A percentile compares a stretch with the other conserved stretches of the same genome.
Conservation (phyloP, 768 basidiomycete genomes). For the Pulveroboletus sp. region DNA sequence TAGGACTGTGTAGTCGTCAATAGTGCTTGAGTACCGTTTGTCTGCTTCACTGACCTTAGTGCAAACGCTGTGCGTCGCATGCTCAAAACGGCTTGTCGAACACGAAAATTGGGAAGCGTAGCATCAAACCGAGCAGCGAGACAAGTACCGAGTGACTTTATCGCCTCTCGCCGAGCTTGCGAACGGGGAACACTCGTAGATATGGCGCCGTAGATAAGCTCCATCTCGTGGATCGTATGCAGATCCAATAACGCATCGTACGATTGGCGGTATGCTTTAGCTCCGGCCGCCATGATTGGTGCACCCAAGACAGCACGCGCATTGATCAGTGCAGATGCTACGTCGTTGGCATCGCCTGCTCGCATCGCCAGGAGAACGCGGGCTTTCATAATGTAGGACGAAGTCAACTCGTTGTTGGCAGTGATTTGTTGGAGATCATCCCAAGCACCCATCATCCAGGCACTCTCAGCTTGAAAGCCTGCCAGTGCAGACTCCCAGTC, state of each 20-base stretch:
- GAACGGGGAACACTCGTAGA: conserved; percentile 36
- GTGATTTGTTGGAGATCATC: conserved; percentile 66
- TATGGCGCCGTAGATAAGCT: conserved; percentile 52
- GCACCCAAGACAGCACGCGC: conserved; percentile 73
- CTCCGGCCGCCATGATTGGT: conserved; percentile 77
- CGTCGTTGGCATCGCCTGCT: conserved; percentile 40
- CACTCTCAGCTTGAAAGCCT: conserved; percentile 87
- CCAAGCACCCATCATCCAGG: conserved; percentile 97
- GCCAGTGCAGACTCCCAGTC: conserved; percentile 75
- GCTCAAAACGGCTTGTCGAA: conserved; percentile 83
- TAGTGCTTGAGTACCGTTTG: background rate
- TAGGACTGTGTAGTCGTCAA: conserved; percentile 12
- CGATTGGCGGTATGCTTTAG: conserved; percentile 75
- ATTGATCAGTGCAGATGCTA: conserved; percentile 48
- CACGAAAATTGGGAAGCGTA: conserved; percentile 83
- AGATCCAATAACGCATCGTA: conserved; percentile 85
- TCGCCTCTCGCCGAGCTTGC: conserved; percentile 37
- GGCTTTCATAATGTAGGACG: conserved; percentile 68
- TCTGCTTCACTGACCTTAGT: conserved; percentile 50
- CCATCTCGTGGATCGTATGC: conserved; percentile 83
- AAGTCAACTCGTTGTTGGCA: conserved; percentile 42
- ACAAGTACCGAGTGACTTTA: conserved; percentile 33
- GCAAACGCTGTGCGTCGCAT: conserved; percentile 83
- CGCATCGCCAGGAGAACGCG: conserved; percentile 78
- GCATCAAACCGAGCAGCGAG: conserved; percentile 66